Conservation (phyloP, 1,139 yeast species). For the Candida albicans region DNA sequence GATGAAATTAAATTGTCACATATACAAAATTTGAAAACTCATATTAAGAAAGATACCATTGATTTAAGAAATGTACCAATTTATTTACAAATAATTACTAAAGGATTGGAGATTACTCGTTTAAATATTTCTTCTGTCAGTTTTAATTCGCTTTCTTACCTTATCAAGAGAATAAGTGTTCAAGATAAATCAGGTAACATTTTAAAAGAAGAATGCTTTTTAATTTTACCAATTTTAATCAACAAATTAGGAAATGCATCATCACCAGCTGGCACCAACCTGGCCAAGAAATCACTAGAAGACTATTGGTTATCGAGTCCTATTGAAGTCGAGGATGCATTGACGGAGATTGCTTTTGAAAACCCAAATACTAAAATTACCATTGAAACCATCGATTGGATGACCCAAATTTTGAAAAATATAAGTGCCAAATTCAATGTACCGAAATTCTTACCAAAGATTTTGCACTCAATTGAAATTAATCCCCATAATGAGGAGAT, state of each 20-base stretch:
- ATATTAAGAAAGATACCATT: constrained; percentile 66
- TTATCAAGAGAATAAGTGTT: constrained; percentile 72
- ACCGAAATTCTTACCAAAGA: constrained; percentile 25
- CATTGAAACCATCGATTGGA: constrained; percentile 40
- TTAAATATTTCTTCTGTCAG: constrained; percentile 46
- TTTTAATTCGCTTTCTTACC: constrained; percentile 71
- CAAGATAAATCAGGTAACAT: constrained; percentile 56
- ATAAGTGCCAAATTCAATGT: constrained; percentile 37
- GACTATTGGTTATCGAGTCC: constrained; percentile 71
- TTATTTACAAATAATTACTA: constrained; percentile 58
- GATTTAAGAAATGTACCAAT: constrained; percentile 51
- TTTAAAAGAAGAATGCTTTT: constrained; percentile 48
- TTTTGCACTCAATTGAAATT: constrained; percentile 6
- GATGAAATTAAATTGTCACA: constrained; percentile 34
- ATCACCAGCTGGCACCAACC: constrained; percentile 24
- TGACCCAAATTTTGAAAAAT: constrained; percentile 29
- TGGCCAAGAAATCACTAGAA: constrained; percentile 56
- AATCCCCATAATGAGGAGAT: constrained; percentile 10
- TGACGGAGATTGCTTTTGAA: constrained; percentile 53
- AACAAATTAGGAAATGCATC: constrained; percentile 48
- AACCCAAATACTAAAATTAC: constrained; percentile 44
- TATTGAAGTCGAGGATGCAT: constrained; percentile 47
- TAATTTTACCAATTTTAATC: constrained; percentile 59
- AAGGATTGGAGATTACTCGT: constrained; percentile 45
- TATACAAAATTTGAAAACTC: constrained; percentile 59